These are phyloP conservation scores for Trichoderma sp. DNA, from an alignment of 2,329 filamentous ascomycete species.

Conservation along the genomic window DNA sequence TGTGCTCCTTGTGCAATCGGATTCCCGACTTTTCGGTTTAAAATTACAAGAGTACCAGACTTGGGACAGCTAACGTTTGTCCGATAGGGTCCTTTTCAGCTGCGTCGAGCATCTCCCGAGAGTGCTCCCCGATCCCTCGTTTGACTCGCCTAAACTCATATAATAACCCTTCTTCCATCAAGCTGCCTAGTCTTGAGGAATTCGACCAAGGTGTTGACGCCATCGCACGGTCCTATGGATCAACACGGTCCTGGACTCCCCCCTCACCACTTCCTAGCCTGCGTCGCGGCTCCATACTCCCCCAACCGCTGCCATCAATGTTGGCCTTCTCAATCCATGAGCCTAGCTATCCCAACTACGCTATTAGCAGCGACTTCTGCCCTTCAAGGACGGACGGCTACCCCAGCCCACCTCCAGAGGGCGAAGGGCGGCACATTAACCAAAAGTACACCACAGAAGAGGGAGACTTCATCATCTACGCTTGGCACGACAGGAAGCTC, in stretches of 20 bases:
- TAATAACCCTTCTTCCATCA: constrained; percentile 22
- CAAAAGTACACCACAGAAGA: constrained; percentile 44
- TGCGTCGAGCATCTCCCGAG: constrained; percentile 24
- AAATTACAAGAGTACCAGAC: not conserved
- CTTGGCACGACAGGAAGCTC: constrained; percentile 43
- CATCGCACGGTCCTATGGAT: constrained; percentile 33
- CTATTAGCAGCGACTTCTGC: constrained; percentile 25
- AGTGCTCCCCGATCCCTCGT: constrained; percentile 29
- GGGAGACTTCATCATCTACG: constrained; percentile 44
- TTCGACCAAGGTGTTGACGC: constrained; percentile 40
- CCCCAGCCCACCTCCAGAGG: constrained; percentile 36
- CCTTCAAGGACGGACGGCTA: constrained; percentile 30
- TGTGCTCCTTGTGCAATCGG: constrained; percentile 11
- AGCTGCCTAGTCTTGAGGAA: constrained; percentile 37
- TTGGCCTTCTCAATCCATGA: constrained; percentile 24
- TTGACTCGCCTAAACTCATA: constrained; percentile 22
- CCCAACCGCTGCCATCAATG: constrained; percentile 26
- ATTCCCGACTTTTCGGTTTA: not conserved
- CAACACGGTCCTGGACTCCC: constrained; percentile 27
- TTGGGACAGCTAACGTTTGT: constrained; percentile 11
- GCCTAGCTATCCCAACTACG: constrained; percentile 24
- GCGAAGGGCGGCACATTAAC: constrained; percentile 41
- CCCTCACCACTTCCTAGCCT: constrained; percentile 31
- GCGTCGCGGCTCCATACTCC: constrained; percentile 24
- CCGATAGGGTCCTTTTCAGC: constrained; percentile 26